Evolutionary conservation across 2,329 filamentous ascomycete genomes (phyloP).

Genomic region (Aureobasidium lini): DNA sequence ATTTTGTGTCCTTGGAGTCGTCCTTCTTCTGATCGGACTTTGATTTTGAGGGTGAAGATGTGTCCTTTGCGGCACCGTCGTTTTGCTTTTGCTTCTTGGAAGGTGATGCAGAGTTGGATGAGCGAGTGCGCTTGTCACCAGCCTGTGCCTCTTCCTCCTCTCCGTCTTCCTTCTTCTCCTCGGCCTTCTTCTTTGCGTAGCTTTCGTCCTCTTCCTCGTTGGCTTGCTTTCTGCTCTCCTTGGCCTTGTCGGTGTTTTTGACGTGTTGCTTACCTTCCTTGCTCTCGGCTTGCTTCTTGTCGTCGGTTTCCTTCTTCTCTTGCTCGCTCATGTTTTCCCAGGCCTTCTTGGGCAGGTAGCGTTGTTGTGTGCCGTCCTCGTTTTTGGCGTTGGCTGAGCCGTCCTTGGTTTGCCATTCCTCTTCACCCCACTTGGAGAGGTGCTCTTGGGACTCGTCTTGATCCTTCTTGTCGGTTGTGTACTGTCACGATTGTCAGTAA

Average conservation of each 20-base stretch:
- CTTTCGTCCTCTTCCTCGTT: conserved; percentile 24
- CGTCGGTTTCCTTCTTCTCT: conserved; percentile 37
- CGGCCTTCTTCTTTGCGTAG: conserved; percentile 19
- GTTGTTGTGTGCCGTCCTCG: conserved; percentile 36
- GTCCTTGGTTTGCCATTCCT: conserved; percentile 45
- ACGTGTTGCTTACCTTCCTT: conserved; percentile 40
- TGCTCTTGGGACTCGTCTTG: conserved; percentile 39
- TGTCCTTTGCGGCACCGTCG: conserved; percentile 20
- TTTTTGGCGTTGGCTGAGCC: conserved; percentile 38
- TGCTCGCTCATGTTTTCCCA: conserved; percentile 42
- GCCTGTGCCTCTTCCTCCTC: conserved; percentile 17
- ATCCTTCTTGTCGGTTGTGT: conserved; percentile 39
- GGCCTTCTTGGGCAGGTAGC: conserved; percentile 41
- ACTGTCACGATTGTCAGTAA: conserved; percentile 17
- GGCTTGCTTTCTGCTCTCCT: conserved; percentile 32
- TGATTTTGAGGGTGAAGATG: neutral
- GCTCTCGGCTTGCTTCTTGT: conserved; percentile 31
- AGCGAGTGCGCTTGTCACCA: conserved; percentile 22
- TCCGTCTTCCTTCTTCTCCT: conserved; percentile 15
- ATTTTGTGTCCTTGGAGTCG: conserved; percentile 4
- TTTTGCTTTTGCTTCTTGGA: conserved; percentile 30
- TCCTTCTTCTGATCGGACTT: neutral
- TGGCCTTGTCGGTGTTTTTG: conserved; percentile 36
- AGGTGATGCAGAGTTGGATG: conserved; percentile 20
- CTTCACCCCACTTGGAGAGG: conserved; percentile 39